Evolutionary conservation across 2,329 filamentous ascomycete species (phyloP), one percentile per base, ranked within the genome.

Genomic region (Phyllosticta paracitricarpa): DNA sequence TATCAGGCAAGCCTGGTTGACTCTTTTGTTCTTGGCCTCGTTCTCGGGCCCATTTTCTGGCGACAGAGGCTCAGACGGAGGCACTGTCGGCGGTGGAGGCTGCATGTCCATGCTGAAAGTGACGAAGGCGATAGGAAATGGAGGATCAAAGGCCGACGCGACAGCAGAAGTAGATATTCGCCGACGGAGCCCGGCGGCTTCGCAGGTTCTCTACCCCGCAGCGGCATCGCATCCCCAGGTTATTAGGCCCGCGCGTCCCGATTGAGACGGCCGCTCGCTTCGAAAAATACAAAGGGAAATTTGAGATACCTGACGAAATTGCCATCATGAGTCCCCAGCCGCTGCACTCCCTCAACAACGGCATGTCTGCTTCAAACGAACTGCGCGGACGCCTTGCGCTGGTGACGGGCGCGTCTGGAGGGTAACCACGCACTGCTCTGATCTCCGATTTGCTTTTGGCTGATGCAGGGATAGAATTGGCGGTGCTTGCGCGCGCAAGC

Each of bases 341-440:
- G 7, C n/a, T 48, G 3, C 40, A 48, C 40, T 48, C 40, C 17
- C 40, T 48, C 40, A 48, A 48, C 40, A 48, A 48, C 40, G 40
- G 40, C 40, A 63, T 63, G 61, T 61, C 61, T 53, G 48, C 56
- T 22, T 62, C 75, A 63, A 76, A 76, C 64, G 66, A 71, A 40
- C 68, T 85, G 62, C 73, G 73, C 51, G 82, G 81, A 62, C 76
- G 80, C 58, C 71, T 85, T 53, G 83, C 82, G 54, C 75, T 86
- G 8, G 78, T 86, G 55, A 86, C 83, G 2, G 84, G 83, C 53
- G 83, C 83, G 55, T 85, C 82, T 58, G 82, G 82, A 66, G 83
- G 83, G 83, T 84, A 72, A 70, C 73, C 66, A 24, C 12, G 17
- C 17, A 12, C 61, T 48, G 14, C 54, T n/a, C 10, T 40, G n/a